Percentiles rank a stretch among this genome's conserved stretches.
Evolutionary conservation across 139 green algal species (phyloP).

Genomic region (Desmodesmus armatus): DNA sequence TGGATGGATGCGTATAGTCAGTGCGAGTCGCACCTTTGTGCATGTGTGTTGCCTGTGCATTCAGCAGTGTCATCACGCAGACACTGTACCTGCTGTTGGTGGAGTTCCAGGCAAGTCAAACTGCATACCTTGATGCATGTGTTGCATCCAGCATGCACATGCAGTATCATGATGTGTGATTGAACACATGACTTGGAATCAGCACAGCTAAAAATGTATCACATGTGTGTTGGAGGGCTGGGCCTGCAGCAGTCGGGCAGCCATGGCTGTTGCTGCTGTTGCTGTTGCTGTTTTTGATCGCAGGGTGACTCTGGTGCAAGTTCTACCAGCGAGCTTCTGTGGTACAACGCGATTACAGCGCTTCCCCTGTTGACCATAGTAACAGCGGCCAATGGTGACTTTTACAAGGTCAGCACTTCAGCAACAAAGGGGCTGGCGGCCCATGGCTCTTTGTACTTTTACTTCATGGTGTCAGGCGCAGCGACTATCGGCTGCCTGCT

Average conservation of each 20-base stretch:
- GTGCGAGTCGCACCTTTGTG: too few relatives aligned
- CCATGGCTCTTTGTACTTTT: constrained; percentile 27
- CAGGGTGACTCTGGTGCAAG: constrained; percentile 36
- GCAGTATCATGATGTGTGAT: too few relatives aligned
- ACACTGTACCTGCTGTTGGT: constrained; percentile 84
- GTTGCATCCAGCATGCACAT: too few relatives aligned
- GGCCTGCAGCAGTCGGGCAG: too few relatives aligned
- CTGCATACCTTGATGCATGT: too few relatives aligned
- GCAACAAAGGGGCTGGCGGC: background rate
- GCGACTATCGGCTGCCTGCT: constrained; percentile 53
- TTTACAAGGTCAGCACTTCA: background rate
- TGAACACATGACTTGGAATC: too few relatives aligned
- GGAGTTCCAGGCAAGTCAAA: constrained; percentile 79
- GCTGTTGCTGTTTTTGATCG: background rate
- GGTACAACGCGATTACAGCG: constrained; percentile 80
- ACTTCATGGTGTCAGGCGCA: constrained; percentile 44
- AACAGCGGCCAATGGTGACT: constrained; percentile 61
- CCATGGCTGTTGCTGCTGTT: background rate
- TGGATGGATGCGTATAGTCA: too few relatives aligned
- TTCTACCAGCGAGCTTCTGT: constrained; percentile 68
- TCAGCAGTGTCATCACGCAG: constrained; percentile 72
- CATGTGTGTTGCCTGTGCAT: too few relatives aligned
- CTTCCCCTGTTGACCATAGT: constrained; percentile 67
- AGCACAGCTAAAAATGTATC: too few relatives aligned
- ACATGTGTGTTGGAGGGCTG: too few relatives aligned